Conservation (phyloP, 305 asterid genomes). For the Solanum aculeatissimum region DNA sequence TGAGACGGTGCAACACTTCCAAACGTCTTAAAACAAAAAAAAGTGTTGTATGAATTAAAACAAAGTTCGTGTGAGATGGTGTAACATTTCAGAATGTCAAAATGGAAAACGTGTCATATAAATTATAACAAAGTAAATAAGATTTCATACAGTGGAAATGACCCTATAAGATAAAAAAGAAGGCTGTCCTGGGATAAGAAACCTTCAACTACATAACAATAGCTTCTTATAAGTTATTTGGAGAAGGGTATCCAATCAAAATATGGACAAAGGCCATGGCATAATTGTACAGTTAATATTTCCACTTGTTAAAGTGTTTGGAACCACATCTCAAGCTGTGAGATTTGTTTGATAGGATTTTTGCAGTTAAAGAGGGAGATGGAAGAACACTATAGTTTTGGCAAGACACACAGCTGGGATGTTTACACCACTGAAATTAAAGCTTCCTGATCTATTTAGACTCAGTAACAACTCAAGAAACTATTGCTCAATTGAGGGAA, state of each 20-base stretch:
- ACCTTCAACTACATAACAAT: background rate
- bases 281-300: background rate
- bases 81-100: background rate
- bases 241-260: background rate
- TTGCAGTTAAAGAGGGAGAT: background rate
- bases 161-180: background rate
- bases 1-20: background rate
- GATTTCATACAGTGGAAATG: background rate
- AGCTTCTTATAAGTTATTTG: background rate
- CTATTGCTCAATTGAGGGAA: background rate
- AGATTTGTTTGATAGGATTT: background rate
- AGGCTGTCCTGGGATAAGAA: background rate
- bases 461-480: background rate
- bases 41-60: background rate
- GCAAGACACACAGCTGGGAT: background rate
- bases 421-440: background rate
- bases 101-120: background rate
- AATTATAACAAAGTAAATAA: background rate
- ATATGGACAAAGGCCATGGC: background rate
- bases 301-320: background rate
- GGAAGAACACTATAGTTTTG: background rate
- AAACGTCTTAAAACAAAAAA: background rate
- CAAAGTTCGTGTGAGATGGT: background rate
- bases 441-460: background rate
- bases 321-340: background rate